Evolutionary conservation across 2,329 filamentous ascomycete species (phyloP), one percentile per base, ranked within the genome.

Genomic region (Calonectria hawksworthii): DNA sequence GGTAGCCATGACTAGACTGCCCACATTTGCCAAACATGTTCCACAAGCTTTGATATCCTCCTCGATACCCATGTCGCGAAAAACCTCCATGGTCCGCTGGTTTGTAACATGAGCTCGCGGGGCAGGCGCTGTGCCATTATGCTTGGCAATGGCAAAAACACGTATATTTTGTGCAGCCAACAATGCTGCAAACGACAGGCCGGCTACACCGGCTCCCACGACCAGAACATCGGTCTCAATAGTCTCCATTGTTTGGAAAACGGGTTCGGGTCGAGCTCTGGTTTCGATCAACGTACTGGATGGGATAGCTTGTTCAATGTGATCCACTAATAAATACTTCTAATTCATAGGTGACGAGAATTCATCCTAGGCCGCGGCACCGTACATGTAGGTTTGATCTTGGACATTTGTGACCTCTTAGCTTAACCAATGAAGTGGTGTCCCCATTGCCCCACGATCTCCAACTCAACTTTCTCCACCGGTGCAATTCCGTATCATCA

Each of bases 11-110:
- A 61, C 56, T 16, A 61, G 56, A 34, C 56, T 61, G 13, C 56
- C 56, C 8, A 26, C 13, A 11, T 61, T 23, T 4, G 34, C 21
- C 13, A 61, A 16, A 23, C n/a, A 61, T 4, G 56, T 61, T 23
- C 56, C 56, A 11, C 56, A 41, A 4, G 32, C 56, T 26, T 61
- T 41, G 32, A 61, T 23, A 10, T 38, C n/a, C 8, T 61, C 34
- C 23, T 61, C 56, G 13, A 61, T 61, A 14, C 56, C 56, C 34
- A 61, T 61, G 21, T 61, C 56, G 7, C 56, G 56, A 41, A 61
- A 61, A 16, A 61, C 34, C 23, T 61, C 56, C 56, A 61, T 61
- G n/a, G 56, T 61, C n/a, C 56, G 41, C n/a, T 61, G 56, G 34
- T 61, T 61, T 26, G 56, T 61, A 9, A 61, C 56, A 21, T 61